phyloP scores from a whole-genome alignment of 179 eudicot genomes.

The Carnegiea gigantea region DNA sequence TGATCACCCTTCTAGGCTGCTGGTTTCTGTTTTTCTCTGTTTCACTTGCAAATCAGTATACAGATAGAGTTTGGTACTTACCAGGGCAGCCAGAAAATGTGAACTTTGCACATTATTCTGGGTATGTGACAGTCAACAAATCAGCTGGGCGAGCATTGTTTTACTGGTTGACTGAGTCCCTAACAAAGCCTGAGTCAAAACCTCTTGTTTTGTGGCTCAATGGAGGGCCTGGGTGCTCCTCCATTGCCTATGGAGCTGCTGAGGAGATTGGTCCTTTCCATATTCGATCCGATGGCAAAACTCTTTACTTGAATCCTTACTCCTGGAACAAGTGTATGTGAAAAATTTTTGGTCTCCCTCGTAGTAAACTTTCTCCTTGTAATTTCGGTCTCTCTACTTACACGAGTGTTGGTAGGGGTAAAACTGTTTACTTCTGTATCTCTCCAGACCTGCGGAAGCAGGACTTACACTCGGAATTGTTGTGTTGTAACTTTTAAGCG shows the following conservation, averaged over 20 bases:
- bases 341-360: not conserved
- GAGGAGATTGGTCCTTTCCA: constrained; percentile 93
- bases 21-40: constrained; percentile 36
- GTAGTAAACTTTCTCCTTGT: not conserved
- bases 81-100: constrained; percentile 82
- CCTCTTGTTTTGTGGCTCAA: constrained; percentile 89
- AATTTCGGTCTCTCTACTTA: too few species aligned
- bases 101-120: constrained; percentile 70
- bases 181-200: constrained; percentile 49
- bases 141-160: constrained; percentile 79
- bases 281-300: constrained; percentile 65
- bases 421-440: too few species aligned
- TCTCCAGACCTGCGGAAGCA: too few species aligned
- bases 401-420: too few species aligned
- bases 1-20: constrained; percentile 30
- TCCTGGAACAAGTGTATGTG: constrained; percentile 84
- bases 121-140: constrained; percentile 75
- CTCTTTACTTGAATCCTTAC: constrained; percentile 63
- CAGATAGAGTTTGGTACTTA: constrained; percentile 56
- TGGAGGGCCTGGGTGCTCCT: constrained; percentile 98
- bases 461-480: too few species aligned
- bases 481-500: too few species aligned
- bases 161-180: constrained; percentile 86
- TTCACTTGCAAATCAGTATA: constrained; percentile 45
- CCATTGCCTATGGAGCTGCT: constrained; percentile 90